phyloP scores from a whole-genome alignment of 2,329 filamentous ascomycete genomes.

The Fusarium nurragi region DNA sequence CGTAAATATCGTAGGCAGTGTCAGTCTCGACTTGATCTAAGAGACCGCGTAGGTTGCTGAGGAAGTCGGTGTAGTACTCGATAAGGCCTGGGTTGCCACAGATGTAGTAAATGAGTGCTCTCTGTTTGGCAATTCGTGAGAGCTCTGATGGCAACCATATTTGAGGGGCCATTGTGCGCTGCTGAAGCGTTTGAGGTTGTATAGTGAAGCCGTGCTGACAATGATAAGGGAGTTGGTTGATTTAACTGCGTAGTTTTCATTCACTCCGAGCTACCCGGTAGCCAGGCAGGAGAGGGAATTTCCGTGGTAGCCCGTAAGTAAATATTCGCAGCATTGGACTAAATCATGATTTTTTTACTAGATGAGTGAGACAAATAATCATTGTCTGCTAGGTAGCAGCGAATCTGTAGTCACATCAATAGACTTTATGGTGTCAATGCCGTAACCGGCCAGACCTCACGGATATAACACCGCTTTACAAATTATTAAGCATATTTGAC shows the following conservation, averaged over 20 bases:
- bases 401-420: neutral
- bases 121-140: conserved; percentile 33
- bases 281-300: neutral
- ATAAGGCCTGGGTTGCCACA: conserved; percentile 81
- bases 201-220: neutral
- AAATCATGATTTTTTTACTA: too few species aligned
- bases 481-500: neutral
- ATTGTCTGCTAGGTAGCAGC: neutral
- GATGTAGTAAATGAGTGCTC: conserved; percentile 73
- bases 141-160: conserved; percentile 46
- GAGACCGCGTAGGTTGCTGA: conserved; percentile 64
- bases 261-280: conserved; percentile 12
- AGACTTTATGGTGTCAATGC: neutral
- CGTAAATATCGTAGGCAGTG: conserved; percentile 63
- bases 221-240: neutral
- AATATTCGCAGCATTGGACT: neutral
- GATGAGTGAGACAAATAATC: rapidly evolving
- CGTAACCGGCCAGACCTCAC: neutral
- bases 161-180: conserved; percentile 35
- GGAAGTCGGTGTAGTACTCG: conserved; percentile 76
- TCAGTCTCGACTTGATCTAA: conserved; percentile 56
- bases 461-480: neutral
- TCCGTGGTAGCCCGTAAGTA: neutral
- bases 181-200: neutral
- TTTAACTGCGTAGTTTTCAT: neutral